Evolutionary conservation across 164 flowering plant species (phyloP).

Genomic region (Magnolia changhungtana): DNA sequence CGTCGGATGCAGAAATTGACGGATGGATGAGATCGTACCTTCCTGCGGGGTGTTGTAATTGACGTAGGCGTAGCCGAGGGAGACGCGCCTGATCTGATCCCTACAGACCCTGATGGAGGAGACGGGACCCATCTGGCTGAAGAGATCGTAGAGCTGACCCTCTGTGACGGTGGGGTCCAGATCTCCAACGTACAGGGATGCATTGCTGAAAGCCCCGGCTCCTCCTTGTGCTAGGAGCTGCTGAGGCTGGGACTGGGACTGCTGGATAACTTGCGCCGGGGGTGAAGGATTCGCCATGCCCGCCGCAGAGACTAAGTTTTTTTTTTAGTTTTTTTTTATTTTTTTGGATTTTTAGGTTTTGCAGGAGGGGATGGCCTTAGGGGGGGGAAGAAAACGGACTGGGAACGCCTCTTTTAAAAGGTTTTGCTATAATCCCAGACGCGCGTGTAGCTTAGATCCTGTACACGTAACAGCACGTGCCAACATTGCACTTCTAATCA

Average conservation of each 20-base stretch:
- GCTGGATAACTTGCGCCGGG: not conserved
- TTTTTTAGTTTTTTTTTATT: no score
- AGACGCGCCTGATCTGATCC: slow-evolving; percentile 44
- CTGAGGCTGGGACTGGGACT: slow-evolving; percentile 1
- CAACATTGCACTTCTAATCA: no score
- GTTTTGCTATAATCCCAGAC: not conserved
- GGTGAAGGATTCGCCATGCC: slow-evolving; percentile 14
- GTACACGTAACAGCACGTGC: no score
- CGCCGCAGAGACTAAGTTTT: not conserved
- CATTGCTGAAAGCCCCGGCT: slow-evolving; percentile 26
- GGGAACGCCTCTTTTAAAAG: not conserved
- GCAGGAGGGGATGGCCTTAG: not conserved
- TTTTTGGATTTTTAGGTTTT: not conserved
- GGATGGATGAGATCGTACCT: slow-evolving; percentile 30
- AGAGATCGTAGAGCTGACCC: slow-evolving; percentile 48
- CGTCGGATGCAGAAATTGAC: no score
- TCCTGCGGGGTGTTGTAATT: slow-evolving; percentile 51
- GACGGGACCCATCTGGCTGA: slow-evolving; percentile 47
- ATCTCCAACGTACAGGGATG: slow-evolving; percentile 75
- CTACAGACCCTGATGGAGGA: slow-evolving; percentile 63
- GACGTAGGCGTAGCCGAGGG: slow-evolving; percentile 72
- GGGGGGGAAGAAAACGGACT: not conserved
- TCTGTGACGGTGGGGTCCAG: slow-evolving; percentile 52
- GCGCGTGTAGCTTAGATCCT: not conserved
- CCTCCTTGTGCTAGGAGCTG: slow-evolving; percentile 7